Percentiles rank a stretch among this genome's conserved stretches.
phyloP scores from a whole-genome alignment of 345 rosid species.

The Linum trigynum region DNA sequence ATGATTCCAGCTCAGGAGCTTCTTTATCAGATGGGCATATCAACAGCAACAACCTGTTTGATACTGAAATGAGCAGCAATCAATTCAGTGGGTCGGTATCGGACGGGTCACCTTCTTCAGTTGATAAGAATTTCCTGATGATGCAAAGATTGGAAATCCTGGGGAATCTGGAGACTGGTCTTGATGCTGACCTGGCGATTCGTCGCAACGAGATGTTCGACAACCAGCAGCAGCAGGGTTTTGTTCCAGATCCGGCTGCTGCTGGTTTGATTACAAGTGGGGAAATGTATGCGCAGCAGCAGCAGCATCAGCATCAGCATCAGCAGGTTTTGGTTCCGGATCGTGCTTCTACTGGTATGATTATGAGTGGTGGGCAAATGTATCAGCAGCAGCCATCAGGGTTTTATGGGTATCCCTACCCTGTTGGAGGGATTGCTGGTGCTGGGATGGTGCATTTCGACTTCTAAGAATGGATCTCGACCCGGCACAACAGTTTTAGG shows the following conservation, averaged over 20 bases:
- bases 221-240: background rate
- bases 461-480: no score
- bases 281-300: no score
- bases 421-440: background rate
- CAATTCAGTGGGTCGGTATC: background rate
- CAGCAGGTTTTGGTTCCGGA: background rate
- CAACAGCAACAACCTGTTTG: background rate
- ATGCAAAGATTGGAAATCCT: background rate
- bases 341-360: background rate
- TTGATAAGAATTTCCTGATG: no score
- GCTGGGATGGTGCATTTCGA: background rate
- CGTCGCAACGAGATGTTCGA: background rate
- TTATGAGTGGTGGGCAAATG: background rate
- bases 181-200: no score
- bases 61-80: background rate
- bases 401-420: background rate
- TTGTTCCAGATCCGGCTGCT: no score
- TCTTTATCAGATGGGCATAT: no score
- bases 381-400: background rate
- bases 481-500: background rate
- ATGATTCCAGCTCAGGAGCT: no score
- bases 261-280: no score
- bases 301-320: background rate
- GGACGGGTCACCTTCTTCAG: background rate
- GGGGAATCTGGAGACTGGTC: background rate